Evolutionary conservation across 371 early-diverging fungal species (phyloP).

Genomic region (Actinomortierella ambigua): DNA sequence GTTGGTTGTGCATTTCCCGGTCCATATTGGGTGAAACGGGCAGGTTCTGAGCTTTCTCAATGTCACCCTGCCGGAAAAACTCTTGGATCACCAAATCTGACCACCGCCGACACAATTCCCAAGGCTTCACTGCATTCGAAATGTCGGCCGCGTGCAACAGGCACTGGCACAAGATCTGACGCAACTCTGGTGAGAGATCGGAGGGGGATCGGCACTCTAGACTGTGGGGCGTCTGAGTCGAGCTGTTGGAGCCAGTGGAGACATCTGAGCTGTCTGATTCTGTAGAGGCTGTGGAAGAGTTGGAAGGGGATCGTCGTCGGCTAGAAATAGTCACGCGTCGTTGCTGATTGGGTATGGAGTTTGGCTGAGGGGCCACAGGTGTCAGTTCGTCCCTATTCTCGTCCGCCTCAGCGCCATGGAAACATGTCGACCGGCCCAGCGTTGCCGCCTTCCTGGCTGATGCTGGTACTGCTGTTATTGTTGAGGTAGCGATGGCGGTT

Average conservation of each 20-base stretch:
- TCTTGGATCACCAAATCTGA: constrained; percentile 84
- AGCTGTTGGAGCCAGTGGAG: background rate
- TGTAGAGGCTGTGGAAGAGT: constrained; percentile 4
- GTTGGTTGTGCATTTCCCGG: constrained; percentile 71
- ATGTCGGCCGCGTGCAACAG: constrained; percentile 89
- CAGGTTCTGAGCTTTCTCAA: constrained; percentile 71
- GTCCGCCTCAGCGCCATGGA: no score
- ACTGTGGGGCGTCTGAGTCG: background rate
- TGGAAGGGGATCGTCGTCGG: constrained; percentile 8
- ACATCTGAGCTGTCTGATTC: background rate
- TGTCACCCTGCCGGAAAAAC: constrained; percentile 86
- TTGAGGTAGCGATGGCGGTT: background rate
- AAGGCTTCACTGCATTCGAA: constrained; percentile 86
- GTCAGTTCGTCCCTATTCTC: no score
- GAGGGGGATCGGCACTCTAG: constrained; percentile 5
- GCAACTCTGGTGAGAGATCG: constrained; percentile 48
- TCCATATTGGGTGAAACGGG: constrained; percentile 92
- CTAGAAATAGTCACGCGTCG: background rate
- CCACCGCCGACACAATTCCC: constrained; percentile 85
- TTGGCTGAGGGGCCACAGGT: no score
- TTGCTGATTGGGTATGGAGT: no score
- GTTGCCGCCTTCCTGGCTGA: background rate
- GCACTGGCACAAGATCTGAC: constrained; percentile 69
- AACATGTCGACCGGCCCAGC: no score
- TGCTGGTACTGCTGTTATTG: constrained; percentile 5